phyloP scores from a whole-genome alignment of 345 rosid species.

The Raphanus raphanistrum region DNA sequence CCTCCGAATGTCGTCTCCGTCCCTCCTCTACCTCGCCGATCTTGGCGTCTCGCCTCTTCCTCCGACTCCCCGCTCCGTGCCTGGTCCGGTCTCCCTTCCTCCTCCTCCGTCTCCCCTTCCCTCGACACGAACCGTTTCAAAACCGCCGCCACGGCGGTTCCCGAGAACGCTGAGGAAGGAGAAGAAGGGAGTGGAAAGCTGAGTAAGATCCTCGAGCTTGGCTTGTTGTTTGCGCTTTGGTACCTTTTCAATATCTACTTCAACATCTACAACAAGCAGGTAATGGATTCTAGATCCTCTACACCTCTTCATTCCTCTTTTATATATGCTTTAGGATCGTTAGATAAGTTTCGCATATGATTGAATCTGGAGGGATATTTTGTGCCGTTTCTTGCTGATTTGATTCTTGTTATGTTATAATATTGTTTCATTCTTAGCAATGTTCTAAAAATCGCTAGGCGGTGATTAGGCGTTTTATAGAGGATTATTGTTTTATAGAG shows the following conservation, averaged over 20 bases:
- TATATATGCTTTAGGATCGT: neutral
- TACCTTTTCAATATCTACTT: constrained; percentile 93
- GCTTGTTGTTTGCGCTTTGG: constrained; percentile 83
- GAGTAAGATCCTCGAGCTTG: constrained; percentile 59
- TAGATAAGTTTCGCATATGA: neutral
- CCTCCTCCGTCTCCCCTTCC: constrained; percentile 24
- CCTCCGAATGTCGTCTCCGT: constrained; percentile 45
- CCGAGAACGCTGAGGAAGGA: constrained; percentile 58
- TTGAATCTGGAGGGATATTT: neutral
- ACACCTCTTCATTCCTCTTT: too few species aligned
- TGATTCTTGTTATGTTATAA: neutral
- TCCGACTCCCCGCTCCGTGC: constrained; percentile 48
- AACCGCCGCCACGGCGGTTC: constrained; percentile 58
- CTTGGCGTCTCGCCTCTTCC: constrained; percentile 53
- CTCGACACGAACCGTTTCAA: constrained; percentile 41
- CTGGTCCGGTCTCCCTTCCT: constrained; percentile 57
- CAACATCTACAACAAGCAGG: constrained; percentile 99
- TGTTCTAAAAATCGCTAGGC: too few species aligned
- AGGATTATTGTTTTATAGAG: too few species aligned
- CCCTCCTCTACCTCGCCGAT: constrained; percentile 56
- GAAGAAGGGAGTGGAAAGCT: constrained; percentile 48
- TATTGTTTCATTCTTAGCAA: neutral
- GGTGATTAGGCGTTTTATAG: too few species aligned
- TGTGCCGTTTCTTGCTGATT: neutral
- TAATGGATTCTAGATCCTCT: constrained; percentile 14